Conservation (phyloP, 345 rosid species). For the Zanthoxylum bungeanum region DNA sequence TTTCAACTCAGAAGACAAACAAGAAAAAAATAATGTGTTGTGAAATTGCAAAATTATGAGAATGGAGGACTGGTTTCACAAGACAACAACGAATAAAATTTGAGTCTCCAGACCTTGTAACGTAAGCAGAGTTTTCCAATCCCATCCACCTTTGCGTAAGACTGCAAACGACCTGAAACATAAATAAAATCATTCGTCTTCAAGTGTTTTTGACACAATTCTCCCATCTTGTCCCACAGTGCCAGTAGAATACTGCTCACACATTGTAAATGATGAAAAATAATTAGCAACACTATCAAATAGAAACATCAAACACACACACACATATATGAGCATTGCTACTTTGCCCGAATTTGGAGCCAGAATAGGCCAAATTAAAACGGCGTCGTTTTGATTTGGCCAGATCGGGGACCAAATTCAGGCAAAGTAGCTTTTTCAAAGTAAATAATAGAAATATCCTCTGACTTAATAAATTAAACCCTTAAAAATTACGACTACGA, state of each 20-base stretch:
- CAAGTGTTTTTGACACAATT: constrained; percentile 45
- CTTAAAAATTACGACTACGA: too few species aligned
- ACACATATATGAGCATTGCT: neutral
- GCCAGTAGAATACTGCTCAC: constrained; percentile 45
- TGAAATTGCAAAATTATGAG: neutral
- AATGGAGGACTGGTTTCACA: neutral
- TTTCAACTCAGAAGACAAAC: neutral
- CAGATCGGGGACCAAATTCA: too few species aligned
- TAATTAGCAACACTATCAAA: too few species aligned
- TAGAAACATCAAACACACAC: neutral
- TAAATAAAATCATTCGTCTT: constrained; percentile 52
- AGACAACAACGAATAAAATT: neutral
- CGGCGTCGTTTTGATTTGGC: too few species aligned
- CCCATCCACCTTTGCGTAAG: constrained; percentile 19
- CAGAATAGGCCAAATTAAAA: too few species aligned
- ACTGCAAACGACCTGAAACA: constrained; percentile 55
- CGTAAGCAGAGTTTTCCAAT: constrained; percentile 21
- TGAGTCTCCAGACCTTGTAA: constrained; percentile 40
- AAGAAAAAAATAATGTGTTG: neutral
- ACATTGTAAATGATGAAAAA: neutral
- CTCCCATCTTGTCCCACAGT: constrained; percentile 49
- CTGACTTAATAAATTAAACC: too few species aligned
- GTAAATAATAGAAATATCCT: too few species aligned
- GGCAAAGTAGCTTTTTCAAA: too few species aligned
- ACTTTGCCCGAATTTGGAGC: too few species aligned